Base-by-base conservation (phyloP, 2,329 filamentous ascomycete genomes). In the Beauveria sp. region DNA sequence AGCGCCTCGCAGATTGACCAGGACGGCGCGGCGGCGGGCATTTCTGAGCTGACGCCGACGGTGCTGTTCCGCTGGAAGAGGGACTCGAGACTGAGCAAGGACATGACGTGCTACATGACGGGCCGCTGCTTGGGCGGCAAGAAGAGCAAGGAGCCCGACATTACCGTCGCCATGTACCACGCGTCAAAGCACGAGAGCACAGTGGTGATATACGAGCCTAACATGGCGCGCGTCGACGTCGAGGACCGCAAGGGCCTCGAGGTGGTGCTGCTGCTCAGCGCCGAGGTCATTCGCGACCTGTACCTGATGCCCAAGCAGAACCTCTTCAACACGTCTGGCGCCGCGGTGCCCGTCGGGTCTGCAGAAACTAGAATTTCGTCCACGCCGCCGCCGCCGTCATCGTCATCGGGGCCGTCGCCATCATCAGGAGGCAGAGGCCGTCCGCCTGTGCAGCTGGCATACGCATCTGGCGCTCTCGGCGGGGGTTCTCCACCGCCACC, bases 241-340 rank as follows among this genome's bases (percentile, higher is more conserved):
- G 92, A 99, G 73, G 95, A 99, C 74, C 86, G 89, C 62, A 98
- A 97, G 73, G 95, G 95, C 0, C 78, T 98, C 4, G 95, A 99
- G 71, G 84, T 98, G 1, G 87, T 93, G 1, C 75, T 98, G 20
- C 71, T 88, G 22, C 73, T 89, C 22, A 79, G 83, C 30, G 83
- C 85, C 1, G 82, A 86, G 66, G 82, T 86, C 38, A 86, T 89
- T 62, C 81, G 84, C 49, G 86, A 89, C 66, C 76, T 89, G 46
- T 88, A 84, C 67, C 77, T 88, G 30, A 78, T 81, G 62, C 82
- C 86, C 5, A 83, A 86, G 60, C 82, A 83, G 20, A 90, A 96
- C 67, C 80, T 86, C 5, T 98, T 97, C 77, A 95, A 97, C 71
- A 80, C 92, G 43, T 76, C 79, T 10, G 81, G 83, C 53, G 75